Base-by-base conservation (phyloP, 495 filamentous ascomycete species). In the Aspergillus asperescens region DNA sequence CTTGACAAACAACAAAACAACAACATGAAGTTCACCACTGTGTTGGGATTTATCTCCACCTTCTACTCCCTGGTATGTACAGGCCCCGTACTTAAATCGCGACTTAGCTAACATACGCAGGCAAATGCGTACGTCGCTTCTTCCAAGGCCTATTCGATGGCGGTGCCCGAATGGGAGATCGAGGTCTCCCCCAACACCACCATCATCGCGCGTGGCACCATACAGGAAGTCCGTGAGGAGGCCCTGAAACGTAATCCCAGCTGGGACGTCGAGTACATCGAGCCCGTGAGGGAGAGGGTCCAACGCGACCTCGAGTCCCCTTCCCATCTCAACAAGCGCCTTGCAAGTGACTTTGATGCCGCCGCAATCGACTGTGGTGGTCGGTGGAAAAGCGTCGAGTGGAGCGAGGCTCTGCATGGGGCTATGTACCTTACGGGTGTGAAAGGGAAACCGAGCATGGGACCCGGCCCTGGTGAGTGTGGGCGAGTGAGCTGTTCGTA, bases 401-500 rank as follows among this genome's bases (percentile, higher is more conserved):
- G 5, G 22, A 8, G n/a, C 0, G 29, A 25, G 9, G 23, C 18
- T 16, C 9, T 19, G 1, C 18, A n/a, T n/a, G n/a, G n/a, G 31
- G 4, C 13, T 49, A 0, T n/a, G 6, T 12, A n/a, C n/a, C n/a
- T n/a, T n/a, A n/a, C n/a, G n/a, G 5, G 3, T 5, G 3, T 49
- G 9, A 15, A 18, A 7, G 27, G 35, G n/a, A 27, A 23, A 4
- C 42, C 52, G 1, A 23, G 15, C 1, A 39, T 18, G 8, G 50
- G 50, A 1, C 9, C 27, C 0, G 50, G 41, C 1, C 28, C 41
- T 6, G 29, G 41, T 0, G 29, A 16, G 1, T 53, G 50, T 20
- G n/a, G 27, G n/a, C 39, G 38, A 0, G 40, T 53, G 0, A 45
- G 50, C 41, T 53, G 50, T n/a, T n/a, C 20, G 23, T 27, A 24